Conservation (phyloP, 2,329 filamentous ascomycete species). For the Zelopaecilomyces penicillatus region DNA sequence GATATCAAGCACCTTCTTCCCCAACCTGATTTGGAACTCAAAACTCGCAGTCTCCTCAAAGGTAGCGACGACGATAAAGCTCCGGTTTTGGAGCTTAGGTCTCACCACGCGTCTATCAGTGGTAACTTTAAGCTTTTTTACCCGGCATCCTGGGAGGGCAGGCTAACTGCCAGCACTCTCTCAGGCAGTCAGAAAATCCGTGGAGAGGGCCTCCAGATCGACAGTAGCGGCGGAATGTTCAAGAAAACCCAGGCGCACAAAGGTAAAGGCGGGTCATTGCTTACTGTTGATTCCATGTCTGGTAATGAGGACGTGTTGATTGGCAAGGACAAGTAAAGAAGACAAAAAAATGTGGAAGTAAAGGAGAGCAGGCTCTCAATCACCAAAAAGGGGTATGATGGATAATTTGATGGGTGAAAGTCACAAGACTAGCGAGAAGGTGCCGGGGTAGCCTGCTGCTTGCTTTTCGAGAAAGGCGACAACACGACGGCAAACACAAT, state of each 20-base stretch:
- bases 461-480: too few relatives aligned
- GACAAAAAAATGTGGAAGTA: not conserved
- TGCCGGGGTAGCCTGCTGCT: too few relatives aligned
- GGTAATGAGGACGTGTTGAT: conserved; percentile 21
- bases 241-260: conserved; percentile 30
- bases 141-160: conserved; percentile 42
- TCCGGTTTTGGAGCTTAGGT: conserved; percentile 27
- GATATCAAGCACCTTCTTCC: not conserved
- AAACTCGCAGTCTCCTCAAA: not conserved
- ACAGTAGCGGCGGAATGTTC: conserved; percentile 23
- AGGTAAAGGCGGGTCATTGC: conserved; percentile 28
- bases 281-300: conserved; percentile 23
- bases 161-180: conserved; percentile 29
- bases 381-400: conserved; percentile 6
- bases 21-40: not conserved
- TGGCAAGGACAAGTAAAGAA: conserved; percentile 8
- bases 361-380: not conserved
- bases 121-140: conserved; percentile 36
- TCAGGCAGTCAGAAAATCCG: conserved; percentile 30
- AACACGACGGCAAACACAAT: too few relatives aligned
- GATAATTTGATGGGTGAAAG: too few relatives aligned
- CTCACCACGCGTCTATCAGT: conserved; percentile 36
- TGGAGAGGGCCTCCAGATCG: conserved; percentile 36
- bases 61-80: not conserved
- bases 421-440: too few relatives aligned